Evolutionary conservation across 2,329 filamentous ascomycete genomes (phyloP).

Genomic region (Nannizzia gypsea): DNA sequence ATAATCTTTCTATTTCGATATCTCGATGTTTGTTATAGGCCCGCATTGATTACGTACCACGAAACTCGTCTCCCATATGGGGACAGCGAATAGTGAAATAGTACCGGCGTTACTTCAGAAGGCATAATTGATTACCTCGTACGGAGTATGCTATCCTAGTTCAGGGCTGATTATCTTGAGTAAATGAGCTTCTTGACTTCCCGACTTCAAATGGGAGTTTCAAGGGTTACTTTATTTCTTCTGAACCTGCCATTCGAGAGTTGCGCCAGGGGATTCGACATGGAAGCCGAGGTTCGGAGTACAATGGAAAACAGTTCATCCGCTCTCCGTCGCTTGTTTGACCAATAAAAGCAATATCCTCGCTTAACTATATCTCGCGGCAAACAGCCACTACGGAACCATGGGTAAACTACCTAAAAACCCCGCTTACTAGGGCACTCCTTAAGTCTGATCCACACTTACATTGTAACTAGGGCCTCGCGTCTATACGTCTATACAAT

Average conservation of each 20-base stretch:
- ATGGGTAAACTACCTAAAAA: too few species aligned
- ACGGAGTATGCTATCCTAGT: neutral
- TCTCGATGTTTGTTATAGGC: neutral
- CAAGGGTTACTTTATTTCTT: too few species aligned
- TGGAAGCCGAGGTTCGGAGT: neutral
- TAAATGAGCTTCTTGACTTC: constrained; percentile 11
- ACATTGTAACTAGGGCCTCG: too few species aligned
- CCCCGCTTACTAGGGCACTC: too few species aligned
- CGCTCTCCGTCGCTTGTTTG: neutral
- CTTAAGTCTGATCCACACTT: too few species aligned
- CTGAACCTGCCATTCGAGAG: neutral
- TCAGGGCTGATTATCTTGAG: neutral
- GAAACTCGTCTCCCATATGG: constrained; percentile 52
- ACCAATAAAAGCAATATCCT: too few species aligned
- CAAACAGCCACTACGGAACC: too few species aligned
- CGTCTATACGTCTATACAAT: constrained; percentile 8
- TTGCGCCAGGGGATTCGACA: too few species aligned
- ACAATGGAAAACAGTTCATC: neutral
- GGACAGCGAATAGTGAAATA: constrained; percentile 57
- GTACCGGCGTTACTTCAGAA: constrained; percentile 34
- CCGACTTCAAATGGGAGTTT: neutral
- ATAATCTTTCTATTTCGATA: neutral
- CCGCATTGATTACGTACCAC: constrained; percentile 23
- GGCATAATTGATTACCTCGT: neutral
- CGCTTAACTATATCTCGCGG: too few species aligned